Conservation (phyloP, 2,329 filamentous ascomycete genomes). For the Aspergillus ruber region DNA sequence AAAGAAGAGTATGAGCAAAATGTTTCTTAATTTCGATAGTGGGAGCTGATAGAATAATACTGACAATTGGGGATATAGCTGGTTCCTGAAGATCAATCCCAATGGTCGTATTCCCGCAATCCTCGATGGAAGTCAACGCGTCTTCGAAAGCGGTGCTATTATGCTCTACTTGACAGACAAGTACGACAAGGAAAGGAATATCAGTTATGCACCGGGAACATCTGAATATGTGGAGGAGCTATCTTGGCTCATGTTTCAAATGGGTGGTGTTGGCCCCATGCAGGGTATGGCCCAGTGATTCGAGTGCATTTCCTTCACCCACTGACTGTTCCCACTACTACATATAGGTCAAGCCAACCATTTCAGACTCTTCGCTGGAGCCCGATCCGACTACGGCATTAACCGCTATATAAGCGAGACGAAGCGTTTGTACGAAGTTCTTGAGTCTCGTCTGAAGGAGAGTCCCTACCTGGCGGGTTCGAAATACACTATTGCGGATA, state of each 20-base stretch:
- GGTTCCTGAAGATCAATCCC: slow-evolving; percentile 45
- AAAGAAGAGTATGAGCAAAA: slow-evolving; percentile 31
- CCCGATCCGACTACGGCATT: slow-evolving; percentile 41
- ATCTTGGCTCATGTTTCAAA: slow-evolving; percentile 43
- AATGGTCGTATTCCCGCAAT: slow-evolving; percentile 45
- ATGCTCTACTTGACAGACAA: slow-evolving; percentile 41
- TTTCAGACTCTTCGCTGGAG: slow-evolving; percentile 40
- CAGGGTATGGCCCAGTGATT: slow-evolving; percentile 18
- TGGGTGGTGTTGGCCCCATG: slow-evolving; percentile 37
- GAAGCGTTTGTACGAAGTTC: slow-evolving; percentile 41
- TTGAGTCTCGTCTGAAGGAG: slow-evolving; percentile 37
- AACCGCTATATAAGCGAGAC: slow-evolving; percentile 45
- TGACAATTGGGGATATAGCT: slow-evolving; percentile 13
- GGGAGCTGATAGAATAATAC: neutral
- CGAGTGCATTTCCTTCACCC: neutral
- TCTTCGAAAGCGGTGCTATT: slow-evolving; percentile 43
- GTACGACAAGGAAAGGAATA: slow-evolving; percentile 38
- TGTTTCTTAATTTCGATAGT: neutral
- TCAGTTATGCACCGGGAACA: slow-evolving; percentile 39
- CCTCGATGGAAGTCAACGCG: slow-evolving; percentile 31
- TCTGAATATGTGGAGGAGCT: slow-evolving; percentile 40
- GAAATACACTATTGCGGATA: slow-evolving; percentile 45
- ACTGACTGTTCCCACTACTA: neutral
- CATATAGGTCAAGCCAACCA: slow-evolving; percentile 41
- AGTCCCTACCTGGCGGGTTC: slow-evolving; percentile 41